Evolutionary conservation across 768 basidiomycete genomes (phyloP).

Genomic region (Leccinellum rugosiceps): DNA sequence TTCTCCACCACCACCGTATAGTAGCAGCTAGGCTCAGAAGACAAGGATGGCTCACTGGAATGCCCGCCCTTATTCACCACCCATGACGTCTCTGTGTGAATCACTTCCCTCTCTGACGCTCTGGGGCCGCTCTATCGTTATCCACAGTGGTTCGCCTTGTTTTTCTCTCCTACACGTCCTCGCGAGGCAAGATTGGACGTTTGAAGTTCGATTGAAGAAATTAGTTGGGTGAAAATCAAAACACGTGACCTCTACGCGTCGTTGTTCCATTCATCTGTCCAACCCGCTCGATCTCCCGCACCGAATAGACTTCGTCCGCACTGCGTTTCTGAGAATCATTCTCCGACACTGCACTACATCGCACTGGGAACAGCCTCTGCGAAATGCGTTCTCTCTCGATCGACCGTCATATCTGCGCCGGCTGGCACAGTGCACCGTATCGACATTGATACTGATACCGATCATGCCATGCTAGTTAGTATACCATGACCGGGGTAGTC

Average conservation of each 20-base stretch:
- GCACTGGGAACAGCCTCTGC: background rate
- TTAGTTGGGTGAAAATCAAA: background rate
- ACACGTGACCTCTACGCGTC: background rate
- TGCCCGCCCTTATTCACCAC: no score
- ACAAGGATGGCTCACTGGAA: background rate
- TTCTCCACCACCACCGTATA: background rate
- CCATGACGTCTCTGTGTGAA: no score
- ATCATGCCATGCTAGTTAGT: background rate
- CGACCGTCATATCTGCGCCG: background rate
- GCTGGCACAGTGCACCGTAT: background rate
- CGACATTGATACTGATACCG: background rate
- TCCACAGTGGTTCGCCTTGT: no score
- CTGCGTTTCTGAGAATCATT: background rate
- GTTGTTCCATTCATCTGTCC: background rate
- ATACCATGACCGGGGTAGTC: slow-evolving; percentile 2
- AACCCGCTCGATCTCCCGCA: background rate
- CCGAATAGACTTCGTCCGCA: background rate
- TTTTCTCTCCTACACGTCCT: background rate
- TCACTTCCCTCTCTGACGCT: background rate
- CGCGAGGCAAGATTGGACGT: background rate
- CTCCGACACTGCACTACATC: background rate
- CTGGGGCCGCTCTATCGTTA: no score
- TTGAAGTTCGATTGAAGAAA: no score
- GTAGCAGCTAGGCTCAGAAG: background rate
- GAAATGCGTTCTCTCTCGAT: background rate